These are phyloP conservation scores for Dictyostelium brefeldianum DNA, from an alignment of 78 protist genomes.

Conservation along the genomic window DNA sequence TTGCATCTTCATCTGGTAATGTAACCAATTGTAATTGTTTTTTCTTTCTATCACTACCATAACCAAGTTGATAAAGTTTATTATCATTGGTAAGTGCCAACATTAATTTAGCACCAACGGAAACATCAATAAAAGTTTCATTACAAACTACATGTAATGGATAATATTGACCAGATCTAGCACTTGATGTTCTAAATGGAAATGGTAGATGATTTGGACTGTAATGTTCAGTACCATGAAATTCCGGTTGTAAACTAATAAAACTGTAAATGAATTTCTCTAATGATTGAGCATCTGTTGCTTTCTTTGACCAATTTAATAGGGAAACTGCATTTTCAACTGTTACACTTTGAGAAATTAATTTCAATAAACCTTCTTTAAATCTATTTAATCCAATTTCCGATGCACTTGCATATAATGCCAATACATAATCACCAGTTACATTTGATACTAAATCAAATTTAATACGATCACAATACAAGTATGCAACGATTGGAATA, in stretches of 20 bases:
- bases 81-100: not conserved
- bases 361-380: not conserved
- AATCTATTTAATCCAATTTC: not conserved
- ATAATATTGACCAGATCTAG: not conserved
- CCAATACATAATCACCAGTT: slow-evolving; percentile 19
- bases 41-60: not conserved
- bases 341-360: not conserved
- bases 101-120: slow-evolving; percentile 10
- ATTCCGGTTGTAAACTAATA: not conserved
- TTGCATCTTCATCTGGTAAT: not conserved
- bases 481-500: not conserved
- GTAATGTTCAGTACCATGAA: not conserved
- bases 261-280: not conserved
- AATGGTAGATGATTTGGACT: not conserved
- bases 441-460: not conserved
- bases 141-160: not conserved
- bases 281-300: not conserved
- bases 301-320: not conserved
- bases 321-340: not conserved
- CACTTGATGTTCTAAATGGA: not conserved
- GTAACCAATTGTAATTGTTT: not conserved
- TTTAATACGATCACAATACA: slow-evolving; percentile 24
- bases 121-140: not conserved
- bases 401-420: not conserved
- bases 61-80: slow-evolving; percentile 29